phyloP scores from a whole-genome alignment of 306 rosid genomes.

The Vicia faba region DNA sequence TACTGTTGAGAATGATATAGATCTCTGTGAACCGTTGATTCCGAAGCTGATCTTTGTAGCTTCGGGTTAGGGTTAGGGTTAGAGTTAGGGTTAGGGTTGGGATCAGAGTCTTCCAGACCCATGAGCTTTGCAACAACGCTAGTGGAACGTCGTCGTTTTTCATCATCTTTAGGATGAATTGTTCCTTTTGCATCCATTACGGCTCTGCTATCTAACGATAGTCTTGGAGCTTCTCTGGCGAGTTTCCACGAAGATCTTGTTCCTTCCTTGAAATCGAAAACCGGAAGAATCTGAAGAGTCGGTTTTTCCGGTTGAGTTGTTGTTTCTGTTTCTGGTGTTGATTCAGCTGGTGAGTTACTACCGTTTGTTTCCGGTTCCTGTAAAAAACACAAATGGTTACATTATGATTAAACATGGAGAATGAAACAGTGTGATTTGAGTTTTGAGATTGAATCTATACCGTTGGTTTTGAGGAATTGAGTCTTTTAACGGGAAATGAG shows the following conservation, averaged over 20 bases:
- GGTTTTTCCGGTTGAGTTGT: background rate
- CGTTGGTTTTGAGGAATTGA: constrained; percentile 48
- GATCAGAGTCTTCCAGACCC: constrained; percentile 76
- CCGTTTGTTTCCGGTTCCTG: constrained; percentile 45
- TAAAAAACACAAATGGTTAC: background rate
- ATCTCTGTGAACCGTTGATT: constrained; percentile 72
- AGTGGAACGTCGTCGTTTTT: constrained; percentile 73
- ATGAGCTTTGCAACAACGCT: constrained; percentile 90
- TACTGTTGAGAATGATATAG: constrained; percentile 43
- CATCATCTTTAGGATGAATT: constrained; percentile 59
- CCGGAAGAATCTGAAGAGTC: constrained; percentile 50
- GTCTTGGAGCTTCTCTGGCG: constrained; percentile 82
- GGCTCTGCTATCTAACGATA: constrained; percentile 89
- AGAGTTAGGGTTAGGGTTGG: constrained; percentile 30
- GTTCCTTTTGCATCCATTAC: constrained; percentile 74
- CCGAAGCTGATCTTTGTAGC: constrained; percentile 90
- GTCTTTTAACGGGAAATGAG: constrained; percentile 62
- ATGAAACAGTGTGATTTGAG: background rate
- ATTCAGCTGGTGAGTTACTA: background rate
- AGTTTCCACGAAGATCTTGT: constrained; percentile 80
- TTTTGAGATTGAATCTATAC: constrained; percentile 31
- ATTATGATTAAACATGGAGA: background rate
- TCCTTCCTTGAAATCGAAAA: constrained; percentile 76
- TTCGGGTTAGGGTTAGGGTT: constrained; percentile 35
- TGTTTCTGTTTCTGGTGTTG: background rate